Evolutionary conservation across 2,329 filamentous ascomycete genomes (phyloP).

Genomic region (Paramyrothecium roridum): DNA sequence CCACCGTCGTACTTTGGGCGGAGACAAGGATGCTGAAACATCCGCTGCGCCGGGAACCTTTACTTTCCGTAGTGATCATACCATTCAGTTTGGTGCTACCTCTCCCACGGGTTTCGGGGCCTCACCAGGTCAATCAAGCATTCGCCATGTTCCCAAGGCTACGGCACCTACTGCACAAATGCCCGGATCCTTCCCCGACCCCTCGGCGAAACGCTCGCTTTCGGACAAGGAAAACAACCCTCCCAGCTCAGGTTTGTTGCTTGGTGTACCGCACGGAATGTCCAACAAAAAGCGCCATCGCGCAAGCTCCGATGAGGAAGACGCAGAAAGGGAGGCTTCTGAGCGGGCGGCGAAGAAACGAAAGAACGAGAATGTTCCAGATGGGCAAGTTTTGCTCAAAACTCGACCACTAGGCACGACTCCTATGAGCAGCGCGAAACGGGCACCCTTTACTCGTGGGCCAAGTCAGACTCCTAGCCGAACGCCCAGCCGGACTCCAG

Average conservation of each 20-base stretch:
- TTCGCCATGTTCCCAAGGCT: conserved; percentile 55
- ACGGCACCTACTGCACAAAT: conserved; percentile 34
- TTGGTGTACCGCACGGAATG: conserved; percentile 59
- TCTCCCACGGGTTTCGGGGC: conserved; percentile 50
- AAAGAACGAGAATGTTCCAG: conserved; percentile 44
- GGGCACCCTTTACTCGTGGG: conserved; percentile 23
- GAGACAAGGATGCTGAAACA: conserved; percentile 20
- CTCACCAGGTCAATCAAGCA: conserved; percentile 55
- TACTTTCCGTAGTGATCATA: conserved; percentile 64
- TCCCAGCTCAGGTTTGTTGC: conserved; percentile 32
- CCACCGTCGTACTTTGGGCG: conserved; percentile 24
- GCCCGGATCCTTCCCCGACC: conserved; percentile 53
- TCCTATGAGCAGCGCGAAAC: conserved; percentile 29
- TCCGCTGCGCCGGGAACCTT: conserved; percentile 54
- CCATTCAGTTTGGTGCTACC: conserved; percentile 52
- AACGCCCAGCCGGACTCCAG: not conserved
- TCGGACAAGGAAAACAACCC: conserved; percentile 55
- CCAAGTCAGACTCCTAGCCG: conserved; percentile 17
- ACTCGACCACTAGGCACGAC: conserved; percentile 40
- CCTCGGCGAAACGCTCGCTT: conserved; percentile 25
- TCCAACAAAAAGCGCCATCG: conserved; percentile 64
- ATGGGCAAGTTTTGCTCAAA: conserved; percentile 51
- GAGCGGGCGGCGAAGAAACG: conserved; percentile 58
- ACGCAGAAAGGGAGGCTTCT: conserved; percentile 43
- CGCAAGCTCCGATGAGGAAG: conserved; percentile 54